phyloP scores from a whole-genome alignment of 768 basidiomycete genomes.

The Lenzites betulinus region DNA sequence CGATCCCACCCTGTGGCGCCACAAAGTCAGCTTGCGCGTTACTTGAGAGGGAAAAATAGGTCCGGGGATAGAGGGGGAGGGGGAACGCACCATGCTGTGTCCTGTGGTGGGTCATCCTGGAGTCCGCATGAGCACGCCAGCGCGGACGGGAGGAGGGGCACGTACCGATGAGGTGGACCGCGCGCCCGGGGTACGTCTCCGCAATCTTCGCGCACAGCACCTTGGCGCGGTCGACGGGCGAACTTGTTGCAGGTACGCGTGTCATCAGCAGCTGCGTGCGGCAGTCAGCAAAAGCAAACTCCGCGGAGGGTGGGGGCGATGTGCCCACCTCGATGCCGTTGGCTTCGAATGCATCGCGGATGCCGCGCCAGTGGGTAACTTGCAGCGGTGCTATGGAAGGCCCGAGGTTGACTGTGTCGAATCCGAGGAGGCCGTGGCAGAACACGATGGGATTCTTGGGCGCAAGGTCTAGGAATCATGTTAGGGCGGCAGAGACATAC shows the following conservation, averaged over 20 bases:
- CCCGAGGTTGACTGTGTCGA: slow-evolving; percentile 82
- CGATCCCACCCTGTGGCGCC: slow-evolving; percentile 78
- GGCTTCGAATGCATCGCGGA: slow-evolving; percentile 87
- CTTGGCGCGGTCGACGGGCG: slow-evolving; percentile 84
- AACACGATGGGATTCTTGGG: slow-evolving; percentile 89
- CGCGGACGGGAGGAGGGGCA: slow-evolving; percentile 20
- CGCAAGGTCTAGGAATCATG: slow-evolving; percentile 56
- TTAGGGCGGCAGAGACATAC: background rate
- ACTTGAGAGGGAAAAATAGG: background rate
- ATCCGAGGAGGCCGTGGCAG: slow-evolving; percentile 92
- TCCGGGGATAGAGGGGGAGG: background rate
- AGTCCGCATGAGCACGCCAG: slow-evolving; percentile 32
- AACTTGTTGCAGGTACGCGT: slow-evolving; percentile 90
- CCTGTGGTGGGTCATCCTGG: slow-evolving; percentile 41
- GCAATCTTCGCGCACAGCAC: slow-evolving; percentile 86
- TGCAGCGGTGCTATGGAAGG: slow-evolving; percentile 77
- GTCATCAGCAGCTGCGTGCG: slow-evolving; percentile 71
- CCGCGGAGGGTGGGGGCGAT: background rate
- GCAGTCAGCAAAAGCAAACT: background rate
- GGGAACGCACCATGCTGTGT: slow-evolving; percentile 71
- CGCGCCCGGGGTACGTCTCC: slow-evolving; percentile 75
- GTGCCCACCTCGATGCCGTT: slow-evolving; percentile 66
- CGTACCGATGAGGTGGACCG: slow-evolving; percentile 84
- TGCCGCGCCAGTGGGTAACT: slow-evolving; percentile 96
- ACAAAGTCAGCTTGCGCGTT: slow-evolving; percentile 9